phyloP scores from a whole-genome alignment of 352 stramenopile species.

The Globisporangium splendens region DNA sequence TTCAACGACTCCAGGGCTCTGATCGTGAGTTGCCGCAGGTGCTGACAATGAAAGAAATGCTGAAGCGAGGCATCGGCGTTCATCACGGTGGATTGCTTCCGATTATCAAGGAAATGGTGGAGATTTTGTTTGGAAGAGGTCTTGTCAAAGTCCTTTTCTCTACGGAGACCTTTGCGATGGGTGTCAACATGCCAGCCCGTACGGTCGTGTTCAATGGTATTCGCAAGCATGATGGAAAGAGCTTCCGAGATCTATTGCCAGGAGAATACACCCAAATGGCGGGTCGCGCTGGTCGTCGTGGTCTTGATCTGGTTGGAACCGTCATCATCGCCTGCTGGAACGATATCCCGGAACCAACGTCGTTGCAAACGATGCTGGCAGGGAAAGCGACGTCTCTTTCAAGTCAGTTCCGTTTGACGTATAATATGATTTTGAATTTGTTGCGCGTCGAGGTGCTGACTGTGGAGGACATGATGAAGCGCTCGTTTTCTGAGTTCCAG shows the following conservation, averaged over 20 bases:
- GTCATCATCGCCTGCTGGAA: conserved; percentile 97
- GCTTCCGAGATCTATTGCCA: conserved; percentile 85
- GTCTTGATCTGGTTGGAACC: conserved; percentile 95
- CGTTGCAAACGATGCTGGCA: conserved; percentile 94
- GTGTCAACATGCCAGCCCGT: conserved; percentile 98
- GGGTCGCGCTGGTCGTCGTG: conserved; percentile 94
- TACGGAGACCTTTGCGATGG: conserved; percentile 99
- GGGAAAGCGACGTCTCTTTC: conserved; percentile 93
- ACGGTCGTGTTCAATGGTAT: conserved; percentile 97
- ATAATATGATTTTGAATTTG: conserved; percentile 98
- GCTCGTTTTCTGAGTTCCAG: conserved; percentile 96
- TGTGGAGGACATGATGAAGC: conserved; percentile 96
- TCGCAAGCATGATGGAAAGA: conserved; percentile 96
- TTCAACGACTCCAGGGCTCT: conserved; percentile 87
- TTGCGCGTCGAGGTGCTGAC: conserved; percentile 89
- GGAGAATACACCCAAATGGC: conserved; percentile 97
- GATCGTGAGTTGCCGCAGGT: conserved; percentile 98
- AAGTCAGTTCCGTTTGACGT: conserved; percentile 98
- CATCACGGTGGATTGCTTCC: conserved; percentile 97
- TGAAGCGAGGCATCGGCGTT: conserved; percentile 95
- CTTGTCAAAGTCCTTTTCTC: conserved; percentile 98
- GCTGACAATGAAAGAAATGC: conserved; percentile 95
- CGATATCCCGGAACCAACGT: conserved; percentile 95
- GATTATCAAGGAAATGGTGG: conserved; percentile 99
- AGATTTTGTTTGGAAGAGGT: conserved; percentile 97